Conservation (phyloP, 2,329 filamentous ascomycete species). For the Alternaria brassicae region DNA sequence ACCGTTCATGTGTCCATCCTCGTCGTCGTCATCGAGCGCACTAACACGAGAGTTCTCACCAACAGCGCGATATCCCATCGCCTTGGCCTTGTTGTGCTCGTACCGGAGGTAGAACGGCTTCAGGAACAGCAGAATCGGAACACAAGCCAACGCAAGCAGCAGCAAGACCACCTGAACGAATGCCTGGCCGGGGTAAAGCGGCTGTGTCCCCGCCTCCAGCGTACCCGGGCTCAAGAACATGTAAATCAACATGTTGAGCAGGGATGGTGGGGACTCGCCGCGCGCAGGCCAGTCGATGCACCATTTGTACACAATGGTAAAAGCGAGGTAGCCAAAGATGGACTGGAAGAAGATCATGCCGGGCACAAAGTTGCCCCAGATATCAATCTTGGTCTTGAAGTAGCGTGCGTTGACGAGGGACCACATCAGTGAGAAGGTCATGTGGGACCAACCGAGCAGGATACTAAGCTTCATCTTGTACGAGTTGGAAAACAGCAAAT, state of each 20-base stretch:
- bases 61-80: slow-evolving; percentile 89
- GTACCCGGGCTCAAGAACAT: slow-evolving; percentile 94
- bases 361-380: slow-evolving; percentile 96
- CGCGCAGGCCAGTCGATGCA: slow-evolving; percentile 80
- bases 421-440: slow-evolving; percentile 97
- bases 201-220: slow-evolving; percentile 65
- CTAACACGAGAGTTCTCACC: slow-evolving; percentile 88
- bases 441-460: slow-evolving; percentile 94
- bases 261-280: slow-evolving; percentile 75
- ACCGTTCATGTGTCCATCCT: slow-evolving; percentile 64
- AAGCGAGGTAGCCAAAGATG: slow-evolving; percentile 94
- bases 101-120: slow-evolving; percentile 95
- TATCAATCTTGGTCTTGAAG: slow-evolving; percentile 93
- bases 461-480: slow-evolving; percentile 99
- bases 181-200: slow-evolving; percentile 79
- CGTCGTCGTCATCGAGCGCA: slow-evolving; percentile 88
- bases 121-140: slow-evolving; percentile 88
- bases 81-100: slow-evolving; percentile 89
- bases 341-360: slow-evolving; percentile 99
- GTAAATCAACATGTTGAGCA: slow-evolving; percentile 99
- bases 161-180: slow-evolving; percentile 78
- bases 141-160: slow-evolving; percentile 82
- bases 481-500: slow-evolving; percentile 94
- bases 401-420: slow-evolving; percentile 92
- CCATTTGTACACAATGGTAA: slow-evolving; percentile 98